Evolutionary conservation across 345 rosid species (phyloP), one percentile per base, ranked within the genome.

Genomic region (Nasturtium officinale): DNA sequence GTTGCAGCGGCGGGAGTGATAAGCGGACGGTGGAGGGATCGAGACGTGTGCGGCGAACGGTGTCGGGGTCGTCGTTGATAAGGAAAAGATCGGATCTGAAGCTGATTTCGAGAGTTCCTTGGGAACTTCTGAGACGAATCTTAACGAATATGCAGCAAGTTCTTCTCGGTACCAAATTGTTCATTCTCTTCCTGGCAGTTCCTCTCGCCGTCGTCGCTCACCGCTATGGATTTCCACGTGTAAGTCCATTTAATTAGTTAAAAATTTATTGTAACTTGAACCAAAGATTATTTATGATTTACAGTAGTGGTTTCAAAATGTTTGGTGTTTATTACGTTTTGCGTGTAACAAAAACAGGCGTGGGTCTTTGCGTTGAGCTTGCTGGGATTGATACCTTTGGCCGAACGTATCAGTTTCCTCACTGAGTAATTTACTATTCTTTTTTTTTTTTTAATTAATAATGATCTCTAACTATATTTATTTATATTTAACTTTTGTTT

Each of bases 341-440:
- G 28, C 38, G 70, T 46, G 38, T 33, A 55, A 48, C n/a, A 40
- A 18, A 40, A 46, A 76, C 66, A 76, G 79, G 79, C 79, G 21
- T 94, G 98, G 98, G 78, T 94, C 15, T 90, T 90, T 79, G 88
- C 87, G 63, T 83, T 87, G 80, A 88, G 96, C 71, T 82, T 90
- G 81, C 82, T 90, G 9, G 96, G 96, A 51, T 86, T 90, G 61
- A 61, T 85, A 5, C 96, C 96, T 16, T 85, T 90, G 16, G 97
- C 97, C 48, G 97, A 90, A 75, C 89, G 94, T 38, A 89, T 90
- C 77, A 90, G 97, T 85, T 90, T 90, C 77, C 85, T 90, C 62
- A 90, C 97, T 0, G 98, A 94, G 98, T 90, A 82, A 79, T 90
- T 90, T 45, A 35, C 40, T 20, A 6, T 47, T 75, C 6, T 45